phyloP scores from a whole-genome alignment of 2,329 filamentous ascomycete genomes.

The Spiromastix sp. region DNA sequence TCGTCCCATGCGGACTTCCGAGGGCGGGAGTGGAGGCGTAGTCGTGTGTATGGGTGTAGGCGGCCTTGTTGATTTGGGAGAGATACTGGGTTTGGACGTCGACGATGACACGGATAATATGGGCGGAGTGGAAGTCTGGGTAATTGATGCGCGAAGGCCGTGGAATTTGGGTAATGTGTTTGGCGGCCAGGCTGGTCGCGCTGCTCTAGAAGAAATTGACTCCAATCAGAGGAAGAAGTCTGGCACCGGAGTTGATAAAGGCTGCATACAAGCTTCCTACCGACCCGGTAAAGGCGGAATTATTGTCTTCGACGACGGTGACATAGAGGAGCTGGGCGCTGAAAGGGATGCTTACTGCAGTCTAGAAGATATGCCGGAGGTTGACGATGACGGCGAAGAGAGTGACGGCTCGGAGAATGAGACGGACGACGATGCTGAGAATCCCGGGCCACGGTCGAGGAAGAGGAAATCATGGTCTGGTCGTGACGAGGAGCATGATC shows the following conservation, averaged over 20 bases:
- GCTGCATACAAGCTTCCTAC: conserved; percentile 61
- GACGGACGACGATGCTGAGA: conserved; percentile 46
- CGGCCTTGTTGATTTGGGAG: conserved; percentile 77
- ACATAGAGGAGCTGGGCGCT: conserved; percentile 67
- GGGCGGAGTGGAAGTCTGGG: conserved; percentile 87
- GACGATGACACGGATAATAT: conserved; percentile 52
- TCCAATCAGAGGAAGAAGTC: conserved; percentile 33
- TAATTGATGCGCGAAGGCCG: conserved; percentile 80
- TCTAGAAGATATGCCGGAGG: conserved; percentile 81
- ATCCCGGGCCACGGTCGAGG: conserved; percentile 31
- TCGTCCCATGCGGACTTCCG: conserved; percentile 71
- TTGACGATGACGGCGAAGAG: conserved; percentile 61
- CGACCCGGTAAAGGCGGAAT: conserved; percentile 75
- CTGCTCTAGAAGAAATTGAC: conserved; percentile 38
- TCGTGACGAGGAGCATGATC: conserved; percentile 54
- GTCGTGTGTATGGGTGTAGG: conserved; percentile 90
- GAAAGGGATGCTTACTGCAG: conserved; percentile 77
- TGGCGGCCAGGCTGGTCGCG: conserved; percentile 55
- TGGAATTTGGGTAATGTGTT: conserved; percentile 96
- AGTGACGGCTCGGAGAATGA: conserved; percentile 49
- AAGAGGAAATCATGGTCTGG: conserved; percentile 77
- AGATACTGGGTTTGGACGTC: conserved; percentile 66
- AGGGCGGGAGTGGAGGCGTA: conserved; percentile 76
- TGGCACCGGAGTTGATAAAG: conserved; percentile 58
- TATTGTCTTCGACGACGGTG: conserved; percentile 90